Evolutionary conservation across 2,329 filamentous ascomycete genomes (phyloP).

Genomic region (Fusarium burgessii): DNA sequence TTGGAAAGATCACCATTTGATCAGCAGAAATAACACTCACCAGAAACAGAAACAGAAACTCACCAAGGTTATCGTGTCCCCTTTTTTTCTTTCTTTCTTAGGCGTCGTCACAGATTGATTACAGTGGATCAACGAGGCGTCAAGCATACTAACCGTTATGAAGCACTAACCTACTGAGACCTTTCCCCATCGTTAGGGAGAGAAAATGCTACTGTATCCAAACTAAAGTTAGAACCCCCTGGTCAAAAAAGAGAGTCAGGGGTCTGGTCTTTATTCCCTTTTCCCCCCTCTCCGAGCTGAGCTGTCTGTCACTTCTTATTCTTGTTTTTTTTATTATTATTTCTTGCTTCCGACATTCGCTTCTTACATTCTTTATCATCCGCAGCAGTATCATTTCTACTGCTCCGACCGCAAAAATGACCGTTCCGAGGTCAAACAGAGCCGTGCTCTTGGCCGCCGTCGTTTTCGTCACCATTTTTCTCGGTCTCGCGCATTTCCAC

Average conservation of each 20-base stretch:
- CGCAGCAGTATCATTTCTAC: no score
- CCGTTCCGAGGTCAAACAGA: conserved; percentile 26
- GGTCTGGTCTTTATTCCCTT: conserved; percentile 1
- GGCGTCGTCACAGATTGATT: conserved; percentile 17
- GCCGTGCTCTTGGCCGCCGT: conserved; percentile 27
- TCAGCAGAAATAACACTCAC: neutral
- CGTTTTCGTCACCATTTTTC: conserved; percentile 29
- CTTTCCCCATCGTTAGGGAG: conserved; percentile 5
- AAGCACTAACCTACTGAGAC: conserved; percentile 20
- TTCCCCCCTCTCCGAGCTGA: conserved; percentile 14
- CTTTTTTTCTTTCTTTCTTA: conserved; percentile 9
- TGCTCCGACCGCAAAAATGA: conserved; percentile 9
- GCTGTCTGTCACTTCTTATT: neutral
- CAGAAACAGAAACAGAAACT: neutral
- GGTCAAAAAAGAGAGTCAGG: conserved; percentile 26
- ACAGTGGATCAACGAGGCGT: conserved; percentile 28
- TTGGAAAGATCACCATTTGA: neutral
- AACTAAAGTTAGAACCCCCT: conserved; percentile 1
- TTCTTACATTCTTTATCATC: neutral
- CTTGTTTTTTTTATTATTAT: neutral
- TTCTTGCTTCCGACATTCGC: neutral
- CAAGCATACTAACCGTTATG: conserved; percentile 21
- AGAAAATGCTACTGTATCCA: neutral
- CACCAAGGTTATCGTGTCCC: neutral
- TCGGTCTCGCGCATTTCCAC: conserved; percentile 30